Evolutionary conservation across 202 grass and related monocot species (phyloP).

Genomic region (Hordeum pubiflorum): DNA sequence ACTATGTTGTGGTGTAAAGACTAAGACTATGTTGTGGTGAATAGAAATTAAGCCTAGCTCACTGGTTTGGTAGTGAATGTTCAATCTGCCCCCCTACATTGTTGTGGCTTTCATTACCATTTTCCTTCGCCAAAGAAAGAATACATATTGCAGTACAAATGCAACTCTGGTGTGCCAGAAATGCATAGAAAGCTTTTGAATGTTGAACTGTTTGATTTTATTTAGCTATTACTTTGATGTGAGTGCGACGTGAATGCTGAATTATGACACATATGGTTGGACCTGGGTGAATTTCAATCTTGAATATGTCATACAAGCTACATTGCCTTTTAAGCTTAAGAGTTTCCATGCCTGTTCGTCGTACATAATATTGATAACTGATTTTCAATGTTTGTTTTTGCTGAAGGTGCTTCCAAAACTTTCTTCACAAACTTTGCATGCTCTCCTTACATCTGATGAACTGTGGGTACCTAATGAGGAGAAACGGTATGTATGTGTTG

Average conservation of each 20-base stretch:
- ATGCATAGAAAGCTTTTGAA: background rate
- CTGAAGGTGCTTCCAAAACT: conserved; percentile 84
- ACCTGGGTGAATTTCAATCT: background rate
- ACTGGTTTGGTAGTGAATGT: background rate
- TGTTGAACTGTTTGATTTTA: background rate
- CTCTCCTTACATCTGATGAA: conserved; percentile 78
- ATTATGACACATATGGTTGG: conserved; percentile 1
- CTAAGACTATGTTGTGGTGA: conserved; percentile 3
- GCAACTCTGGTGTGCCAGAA: conserved; percentile 3
- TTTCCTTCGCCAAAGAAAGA: background rate
- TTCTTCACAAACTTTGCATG: conserved; percentile 93
- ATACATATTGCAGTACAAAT: background rate
- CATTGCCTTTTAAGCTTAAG: background rate
- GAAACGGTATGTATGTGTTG: conserved; percentile 69
- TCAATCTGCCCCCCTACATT: background rate
- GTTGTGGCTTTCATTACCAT: background rate
- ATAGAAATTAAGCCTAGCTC: background rate
- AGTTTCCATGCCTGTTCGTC: background rate
- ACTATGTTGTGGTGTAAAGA: background rate
- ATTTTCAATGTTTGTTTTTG: conserved; percentile 19
- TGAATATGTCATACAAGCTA: conserved; percentile 16
- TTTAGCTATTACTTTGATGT: background rate
- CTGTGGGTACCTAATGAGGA: conserved; percentile 98
- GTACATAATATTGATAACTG: background rate
- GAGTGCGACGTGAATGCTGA: background rate